A percentile compares a stretch with the other conserved stretches of the same genome.
Evolutionary conservation across 352 stramenopile species (phyloP).

Genomic region (Phytophthora meadii): DNA sequence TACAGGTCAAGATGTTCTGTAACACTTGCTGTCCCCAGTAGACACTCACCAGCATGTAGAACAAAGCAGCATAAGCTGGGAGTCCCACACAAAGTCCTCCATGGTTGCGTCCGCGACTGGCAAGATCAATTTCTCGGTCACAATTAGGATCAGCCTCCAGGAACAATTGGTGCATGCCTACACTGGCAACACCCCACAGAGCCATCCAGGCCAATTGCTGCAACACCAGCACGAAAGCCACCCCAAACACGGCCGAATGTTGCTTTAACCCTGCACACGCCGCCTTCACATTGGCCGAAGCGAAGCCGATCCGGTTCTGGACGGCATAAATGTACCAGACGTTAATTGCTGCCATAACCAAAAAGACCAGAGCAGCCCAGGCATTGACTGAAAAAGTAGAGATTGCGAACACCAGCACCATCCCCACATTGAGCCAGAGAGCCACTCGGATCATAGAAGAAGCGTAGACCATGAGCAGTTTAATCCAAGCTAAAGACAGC

Average conservation of each 20-base stretch:
- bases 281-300: slow-evolving; percentile 79
- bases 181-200: slow-evolving; percentile 68
- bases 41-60: slow-evolving; percentile 85
- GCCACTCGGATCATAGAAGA: slow-evolving; percentile 81
- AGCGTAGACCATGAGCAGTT: slow-evolving; percentile 79
- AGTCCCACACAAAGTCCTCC: slow-evolving; percentile 69
- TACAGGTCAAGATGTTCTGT: slow-evolving; percentile 87
- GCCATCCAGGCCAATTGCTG: slow-evolving; percentile 80
- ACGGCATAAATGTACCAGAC: slow-evolving; percentile 88
- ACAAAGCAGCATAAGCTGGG: slow-evolving; percentile 64
- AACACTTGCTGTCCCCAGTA: slow-evolving; percentile 89
- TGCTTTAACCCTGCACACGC: slow-evolving; percentile 66
- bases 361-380: slow-evolving; percentile 65
- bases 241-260: slow-evolving; percentile 65
- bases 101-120: slow-evolving; percentile 35
- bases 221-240: slow-evolving; percentile 74
- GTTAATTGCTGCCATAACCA: slow-evolving; percentile 72
- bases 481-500: slow-evolving; percentile 81
- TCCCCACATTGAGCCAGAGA: slow-evolving; percentile 82
- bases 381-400: slow-evolving; percentile 69
- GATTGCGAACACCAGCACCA: slow-evolving; percentile 72
- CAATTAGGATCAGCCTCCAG: slow-evolving; percentile 71
- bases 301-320: slow-evolving; percentile 84
- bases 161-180: slow-evolving; percentile 83
- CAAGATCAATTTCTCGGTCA: slow-evolving; percentile 47